Evolutionary conservation across 2,329 filamentous ascomycete genomes (phyloP).

Genomic region (Eutypella sp.): DNA sequence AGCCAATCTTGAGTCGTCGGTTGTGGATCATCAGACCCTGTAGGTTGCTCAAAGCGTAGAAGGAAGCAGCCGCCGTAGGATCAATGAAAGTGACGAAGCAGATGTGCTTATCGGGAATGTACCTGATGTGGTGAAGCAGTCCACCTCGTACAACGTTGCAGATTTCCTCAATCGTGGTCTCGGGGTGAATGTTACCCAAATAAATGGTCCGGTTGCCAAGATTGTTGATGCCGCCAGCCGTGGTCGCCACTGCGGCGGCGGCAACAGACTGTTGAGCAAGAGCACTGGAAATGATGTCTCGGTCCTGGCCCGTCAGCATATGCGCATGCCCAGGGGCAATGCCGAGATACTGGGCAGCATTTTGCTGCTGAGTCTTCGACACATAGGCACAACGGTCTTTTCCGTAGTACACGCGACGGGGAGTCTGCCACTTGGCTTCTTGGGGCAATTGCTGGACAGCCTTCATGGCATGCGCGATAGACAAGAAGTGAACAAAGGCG

Average conservation of each 20-base stretch:
- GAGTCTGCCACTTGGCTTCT: slow-evolving; percentile 93
- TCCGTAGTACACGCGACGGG: slow-evolving; percentile 94
- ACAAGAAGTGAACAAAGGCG: slow-evolving; percentile 95
- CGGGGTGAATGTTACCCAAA: slow-evolving; percentile 95
- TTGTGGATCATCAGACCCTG: slow-evolving; percentile 99
- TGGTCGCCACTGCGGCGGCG: slow-evolving; percentile 92
- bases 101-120: slow-evolving; percentile 99
- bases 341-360: slow-evolving; percentile 94
- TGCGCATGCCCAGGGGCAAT: slow-evolving; percentile 96
- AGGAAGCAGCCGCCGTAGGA: slow-evolving; percentile 92
- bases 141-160: slow-evolving; percentile 97
- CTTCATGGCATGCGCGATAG: slow-evolving; percentile 95
- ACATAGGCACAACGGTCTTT: slow-evolving; percentile 98
- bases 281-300: slow-evolving; percentile 92
- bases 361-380: slow-evolving; percentile 99
- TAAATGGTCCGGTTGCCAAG: slow-evolving; percentile 97
- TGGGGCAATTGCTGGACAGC: slow-evolving; percentile 94
- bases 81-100: slow-evolving; percentile 99
- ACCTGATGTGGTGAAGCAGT: slow-evolving; percentile 94
- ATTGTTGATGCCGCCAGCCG: slow-evolving; percentile 94
- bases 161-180: slow-evolving; percentile 98
- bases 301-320: slow-evolving; percentile 91
- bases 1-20: slow-evolving; percentile 93
- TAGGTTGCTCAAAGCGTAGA: slow-evolving; percentile 95
- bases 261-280: slow-evolving; percentile 96